Conservation (phyloP, 306 rosid genomes). For the Prunus armeniaca region DNA sequence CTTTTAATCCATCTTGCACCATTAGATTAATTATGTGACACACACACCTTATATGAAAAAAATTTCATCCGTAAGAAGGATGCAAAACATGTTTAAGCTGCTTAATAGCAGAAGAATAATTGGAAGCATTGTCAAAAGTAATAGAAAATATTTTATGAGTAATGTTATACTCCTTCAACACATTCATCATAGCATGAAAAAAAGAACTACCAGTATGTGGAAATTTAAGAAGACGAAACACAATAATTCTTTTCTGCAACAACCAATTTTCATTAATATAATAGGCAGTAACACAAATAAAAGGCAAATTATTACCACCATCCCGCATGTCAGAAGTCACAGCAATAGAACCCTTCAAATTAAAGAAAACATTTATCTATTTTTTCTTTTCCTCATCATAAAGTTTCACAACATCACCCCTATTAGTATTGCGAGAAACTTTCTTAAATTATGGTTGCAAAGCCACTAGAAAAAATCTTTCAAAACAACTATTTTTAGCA, state of each 20-base stretch:
- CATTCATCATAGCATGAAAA: neutral
- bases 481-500: neutral
- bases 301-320: neutral
- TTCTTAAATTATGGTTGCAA: neutral
- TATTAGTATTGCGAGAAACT: neutral
- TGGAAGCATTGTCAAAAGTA: neutral
- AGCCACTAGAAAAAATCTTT: neutral
- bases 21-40: neutral
- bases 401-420: neutral
- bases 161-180: neutral
- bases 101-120: neutral
- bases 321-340: neutral
- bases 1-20: neutral
- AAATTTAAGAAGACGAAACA: neutral
- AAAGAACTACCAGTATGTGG: neutral
- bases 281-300: neutral
- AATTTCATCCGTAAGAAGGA: neutral
- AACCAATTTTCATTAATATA: neutral
- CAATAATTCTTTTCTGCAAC: neutral
- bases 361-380: neutral
- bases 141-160: neutral
- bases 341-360: neutral
- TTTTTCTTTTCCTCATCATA: neutral
- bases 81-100: neutral
- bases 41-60: neutral